Conservation (phyloP, 306 rosid species). For the Begonia peltatifolia region DNA sequence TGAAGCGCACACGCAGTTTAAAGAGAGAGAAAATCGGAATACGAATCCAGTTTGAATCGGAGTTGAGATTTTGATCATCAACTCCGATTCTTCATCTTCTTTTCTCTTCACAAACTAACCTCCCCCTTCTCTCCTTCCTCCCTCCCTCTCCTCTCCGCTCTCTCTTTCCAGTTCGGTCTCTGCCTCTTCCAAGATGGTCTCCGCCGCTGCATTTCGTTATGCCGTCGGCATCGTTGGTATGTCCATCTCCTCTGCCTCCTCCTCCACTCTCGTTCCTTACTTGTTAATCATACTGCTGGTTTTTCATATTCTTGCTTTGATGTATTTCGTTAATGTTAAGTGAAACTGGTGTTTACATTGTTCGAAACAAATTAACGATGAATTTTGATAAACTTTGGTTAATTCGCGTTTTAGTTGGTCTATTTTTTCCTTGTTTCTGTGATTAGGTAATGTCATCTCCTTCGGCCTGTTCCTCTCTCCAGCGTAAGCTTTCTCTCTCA, state of each 20-base stretch:
- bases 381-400: no score
- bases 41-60: no score
- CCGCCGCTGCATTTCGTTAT: slow-evolving; percentile 15
- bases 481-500: slow-evolving; percentile 22
- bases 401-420: no score
- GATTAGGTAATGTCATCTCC: slow-evolving; percentile 68
- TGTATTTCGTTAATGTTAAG: background rate
- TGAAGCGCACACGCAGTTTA: no score
- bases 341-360: no score
- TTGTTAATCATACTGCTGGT: no score
- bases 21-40: no score
- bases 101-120: background rate
- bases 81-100: no score
- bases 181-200: slow-evolving; percentile 23
- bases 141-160: background rate
- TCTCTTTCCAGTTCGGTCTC: slow-evolving; percentile 3
- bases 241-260: background rate
- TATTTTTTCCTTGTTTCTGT: background rate
- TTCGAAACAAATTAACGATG: no score
- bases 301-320: background rate
- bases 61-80: no score
- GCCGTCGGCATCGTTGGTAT: slow-evolving; percentile 46
- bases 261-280: background rate
- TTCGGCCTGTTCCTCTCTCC: slow-evolving; percentile 61
- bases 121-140: background rate